phyloP scores from a whole-genome alignment of 306 rosid genomes.

The Glycyrrhiza uralensis region DNA sequence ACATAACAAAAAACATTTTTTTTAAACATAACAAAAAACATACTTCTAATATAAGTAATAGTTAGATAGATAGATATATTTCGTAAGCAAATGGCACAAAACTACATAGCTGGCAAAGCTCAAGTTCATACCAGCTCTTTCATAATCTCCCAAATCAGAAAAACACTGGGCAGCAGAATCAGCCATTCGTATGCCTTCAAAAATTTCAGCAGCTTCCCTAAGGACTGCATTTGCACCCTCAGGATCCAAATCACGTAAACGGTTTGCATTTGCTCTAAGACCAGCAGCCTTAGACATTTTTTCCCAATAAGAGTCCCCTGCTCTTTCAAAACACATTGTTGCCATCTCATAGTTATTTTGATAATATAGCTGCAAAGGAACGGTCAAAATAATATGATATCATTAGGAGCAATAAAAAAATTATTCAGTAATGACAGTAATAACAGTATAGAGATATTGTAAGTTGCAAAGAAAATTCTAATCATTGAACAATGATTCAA shows the following conservation, averaged over 20 bases:
- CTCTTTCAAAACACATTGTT: slow-evolving; percentile 77
- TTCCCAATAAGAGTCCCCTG: slow-evolving; percentile 71
- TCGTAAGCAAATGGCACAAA: neutral
- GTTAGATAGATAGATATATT: no score
- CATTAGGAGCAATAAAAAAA: neutral
- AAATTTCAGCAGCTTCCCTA: slow-evolving; percentile 73
- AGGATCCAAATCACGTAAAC: slow-evolving; percentile 38
- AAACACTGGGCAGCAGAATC: slow-evolving; percentile 68
- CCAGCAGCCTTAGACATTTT: slow-evolving; percentile 65
- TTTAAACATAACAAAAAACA: no score
- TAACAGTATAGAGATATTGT: neutral
- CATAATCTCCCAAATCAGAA: slow-evolving; percentile 59
- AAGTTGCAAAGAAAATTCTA: neutral
- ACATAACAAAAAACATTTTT: no score
- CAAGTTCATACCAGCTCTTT: slow-evolving; percentile 59
- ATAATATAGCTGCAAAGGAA: slow-evolving; percentile 46
- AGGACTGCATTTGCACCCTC: slow-evolving; percentile 53
- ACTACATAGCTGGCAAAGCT: neutral
- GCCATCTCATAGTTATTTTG: slow-evolving; percentile 71
- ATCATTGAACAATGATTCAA: neutral
- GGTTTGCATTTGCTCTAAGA: slow-evolving; percentile 53
- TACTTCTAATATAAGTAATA: no score
- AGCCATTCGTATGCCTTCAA: slow-evolving; percentile 57
- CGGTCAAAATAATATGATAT: neutral
- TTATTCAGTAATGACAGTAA: no score